Evolutionary conservation across 202 grass and related monocot species (phyloP).

Genomic region (Saccharum hybrid): DNA sequence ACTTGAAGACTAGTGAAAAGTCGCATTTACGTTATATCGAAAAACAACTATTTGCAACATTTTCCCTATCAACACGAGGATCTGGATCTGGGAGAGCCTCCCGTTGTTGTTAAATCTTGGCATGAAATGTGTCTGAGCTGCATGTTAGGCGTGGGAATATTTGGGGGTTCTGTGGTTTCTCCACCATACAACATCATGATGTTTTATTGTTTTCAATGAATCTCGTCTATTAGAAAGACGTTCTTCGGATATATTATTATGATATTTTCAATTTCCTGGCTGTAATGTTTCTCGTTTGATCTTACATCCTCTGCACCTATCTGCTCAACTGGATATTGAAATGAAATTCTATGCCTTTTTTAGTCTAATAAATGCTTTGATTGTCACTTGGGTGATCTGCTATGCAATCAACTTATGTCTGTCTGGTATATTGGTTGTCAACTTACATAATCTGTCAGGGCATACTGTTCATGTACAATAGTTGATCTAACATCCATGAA

Average conservation of each 20-base stretch:
- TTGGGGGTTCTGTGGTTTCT: conserved; percentile 5
- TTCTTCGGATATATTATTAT: not conserved
- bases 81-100: not conserved
- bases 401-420: conserved; percentile 14
- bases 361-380: not conserved
- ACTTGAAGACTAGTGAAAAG: not conserved
- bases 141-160: not conserved
- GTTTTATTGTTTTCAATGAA: conserved; percentile 11
- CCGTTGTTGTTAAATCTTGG: not conserved
- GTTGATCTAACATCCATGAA: conserved; percentile 3
- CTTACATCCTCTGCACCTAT: conserved; percentile 17
- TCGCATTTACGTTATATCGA: not conserved
- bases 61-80: not conserved
- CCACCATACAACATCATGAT: not conserved
- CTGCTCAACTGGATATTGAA: not conserved
- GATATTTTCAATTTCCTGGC: not conserved
- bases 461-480: not conserved
- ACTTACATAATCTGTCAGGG: not conserved
- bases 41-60: not conserved
- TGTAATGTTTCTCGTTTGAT: conserved; percentile 2
- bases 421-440: conserved; percentile 6
- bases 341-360: not conserved
- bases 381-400: not conserved
- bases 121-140: conserved; percentile 1
- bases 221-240: not conserved